Conservation (phyloP, 495 filamentous ascomycete genomes). For the Aspergillus egyptiacus region DNA sequence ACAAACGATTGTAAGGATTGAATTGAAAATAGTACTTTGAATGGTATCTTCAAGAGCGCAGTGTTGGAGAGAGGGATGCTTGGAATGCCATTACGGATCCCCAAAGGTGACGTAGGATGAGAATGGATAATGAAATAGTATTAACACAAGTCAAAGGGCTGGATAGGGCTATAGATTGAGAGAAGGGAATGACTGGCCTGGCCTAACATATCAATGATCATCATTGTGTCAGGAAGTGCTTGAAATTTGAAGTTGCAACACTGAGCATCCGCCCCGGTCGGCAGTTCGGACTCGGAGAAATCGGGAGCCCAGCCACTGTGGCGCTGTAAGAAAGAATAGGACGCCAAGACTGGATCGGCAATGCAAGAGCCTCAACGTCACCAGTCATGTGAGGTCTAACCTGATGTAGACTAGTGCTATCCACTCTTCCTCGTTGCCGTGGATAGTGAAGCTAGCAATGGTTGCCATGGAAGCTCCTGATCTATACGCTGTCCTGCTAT, state of each 20-base stretch:
- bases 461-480: conserved; percentile 32
- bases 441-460: conserved; percentile 39
- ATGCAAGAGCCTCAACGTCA: conserved; percentile 30
- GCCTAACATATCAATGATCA: too few species aligned
- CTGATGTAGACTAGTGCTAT: conserved; percentile 20
- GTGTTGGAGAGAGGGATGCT: neutral
- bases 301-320: too few species aligned
- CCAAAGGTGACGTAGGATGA: neutral
- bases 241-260: neutral
- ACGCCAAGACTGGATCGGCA: conserved; percentile 21
- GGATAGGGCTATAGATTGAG: conserved; percentile 7
- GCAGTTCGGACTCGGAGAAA: too few species aligned
- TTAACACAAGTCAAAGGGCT: neutral
- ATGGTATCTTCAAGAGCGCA: neutral
- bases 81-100: conserved; percentile 1
- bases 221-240: too few species aligned
- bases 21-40: neutral
- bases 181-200: too few species aligned
- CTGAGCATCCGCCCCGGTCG: too few species aligned
- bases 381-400: conserved; percentile 21
- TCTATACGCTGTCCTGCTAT: conserved; percentile 30
- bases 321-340: too few species aligned
- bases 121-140: neutral
- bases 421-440: conserved; percentile 13
- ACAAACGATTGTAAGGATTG: too few species aligned